Evolutionary conservation across 208 protist genomes (phyloP), one percentile per base, ranked within the genome.

Genomic region (Kentomonas sorsogonicus): DNA sequence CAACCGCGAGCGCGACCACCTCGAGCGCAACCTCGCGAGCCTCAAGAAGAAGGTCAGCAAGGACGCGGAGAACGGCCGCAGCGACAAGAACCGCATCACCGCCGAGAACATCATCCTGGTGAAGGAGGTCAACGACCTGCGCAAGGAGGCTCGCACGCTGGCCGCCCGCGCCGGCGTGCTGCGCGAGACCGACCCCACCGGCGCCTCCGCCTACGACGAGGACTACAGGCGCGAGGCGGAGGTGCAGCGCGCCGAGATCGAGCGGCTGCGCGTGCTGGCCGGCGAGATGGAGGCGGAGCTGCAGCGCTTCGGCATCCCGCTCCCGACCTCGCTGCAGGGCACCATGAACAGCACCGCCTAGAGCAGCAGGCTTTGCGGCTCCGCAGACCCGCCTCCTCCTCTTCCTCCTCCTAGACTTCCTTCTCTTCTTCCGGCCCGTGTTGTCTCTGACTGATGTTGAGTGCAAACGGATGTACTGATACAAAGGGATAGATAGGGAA

Each of bases 31-130:
- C 57, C 68, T 98, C 18, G 89, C 83, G 0, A 85, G 83, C 22
- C 79, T 98, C 23, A 94, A 97, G 72, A 83, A 81, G 48, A 96
- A 97, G 69, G 84, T 97, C 36, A 77, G 77, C 38, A 97, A 98
- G 76, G 94, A 97, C 66, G 75, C 84, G 39, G 93, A 98, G 66
- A 93, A 91, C 43, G 93, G 93, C 72, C 83, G 83, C 41, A 54
- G 67, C 0, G 95, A 98, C 58, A 89, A 77, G 53, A 86, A 74
- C 43, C 85, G 94, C 53, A 97, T 98, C 64, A 97, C 94, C 29
- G 68, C 86, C 7, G 97, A 99, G 76, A 99, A 98, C 69, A 91
- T 98, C 1, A 74, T 91, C 41, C 82, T 99, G 4, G 93, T 98
- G 50, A 72, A 71, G 47, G 96, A 99, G 74, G 97, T 99, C 66